Conservation (phyloP, 2,329 filamentous ascomycete species). For the Fusarium illudens region DNA sequence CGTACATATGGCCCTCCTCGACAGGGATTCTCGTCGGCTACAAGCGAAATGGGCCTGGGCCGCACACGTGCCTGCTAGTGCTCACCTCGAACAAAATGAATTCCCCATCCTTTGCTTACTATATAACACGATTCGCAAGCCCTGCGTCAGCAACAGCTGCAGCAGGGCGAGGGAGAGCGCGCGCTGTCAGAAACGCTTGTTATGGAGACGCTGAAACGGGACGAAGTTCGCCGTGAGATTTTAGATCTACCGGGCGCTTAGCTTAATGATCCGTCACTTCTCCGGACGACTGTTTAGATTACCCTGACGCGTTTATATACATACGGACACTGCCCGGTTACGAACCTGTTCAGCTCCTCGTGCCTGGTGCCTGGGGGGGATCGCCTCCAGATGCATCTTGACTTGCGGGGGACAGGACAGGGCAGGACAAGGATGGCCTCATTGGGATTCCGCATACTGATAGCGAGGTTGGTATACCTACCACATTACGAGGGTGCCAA, state of each 20-base stretch:
- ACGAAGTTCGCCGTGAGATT: background rate
- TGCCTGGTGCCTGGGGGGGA: background rate
- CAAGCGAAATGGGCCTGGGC: constrained; percentile 29
- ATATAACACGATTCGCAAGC: background rate
- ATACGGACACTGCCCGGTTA: background rate
- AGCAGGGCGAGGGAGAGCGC: background rate
- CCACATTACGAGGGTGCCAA: too few species aligned
- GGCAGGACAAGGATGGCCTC: background rate
- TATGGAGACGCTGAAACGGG: background rate
- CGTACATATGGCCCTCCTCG: too few species aligned
- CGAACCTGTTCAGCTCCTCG: background rate
- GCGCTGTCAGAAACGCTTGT: background rate
- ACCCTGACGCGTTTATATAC: background rate
- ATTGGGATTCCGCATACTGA: background rate
- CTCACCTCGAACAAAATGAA: background rate
- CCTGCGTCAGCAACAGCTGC: background rate
- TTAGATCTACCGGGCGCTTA: background rate
- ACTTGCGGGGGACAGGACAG: background rate
- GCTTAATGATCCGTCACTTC: constrained; percentile 1
- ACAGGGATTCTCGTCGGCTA: constrained; percentile 20
- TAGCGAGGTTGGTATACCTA: background rate
- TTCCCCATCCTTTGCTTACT: background rate
- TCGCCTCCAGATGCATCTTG: background rate
- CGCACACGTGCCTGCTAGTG: background rate
- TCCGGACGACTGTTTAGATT: background rate